Evolutionary conservation across 2,329 filamentous ascomycete genomes (phyloP).

Genomic region (Phoma herbarum): DNA sequence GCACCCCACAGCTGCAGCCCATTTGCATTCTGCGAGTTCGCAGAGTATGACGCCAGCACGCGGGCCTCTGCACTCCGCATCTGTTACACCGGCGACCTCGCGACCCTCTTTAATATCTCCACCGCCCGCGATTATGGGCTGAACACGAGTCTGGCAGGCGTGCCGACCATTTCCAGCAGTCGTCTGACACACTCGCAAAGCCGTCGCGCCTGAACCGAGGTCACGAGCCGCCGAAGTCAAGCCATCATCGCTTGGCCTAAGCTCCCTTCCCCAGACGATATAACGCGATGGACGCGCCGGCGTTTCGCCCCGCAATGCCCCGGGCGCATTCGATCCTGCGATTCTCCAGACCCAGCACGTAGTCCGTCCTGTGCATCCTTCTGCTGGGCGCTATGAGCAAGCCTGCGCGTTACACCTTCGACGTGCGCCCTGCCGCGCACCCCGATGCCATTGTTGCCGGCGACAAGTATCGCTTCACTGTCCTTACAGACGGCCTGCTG

Average conservation of each 20-base stretch:
- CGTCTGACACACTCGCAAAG: slow-evolving; percentile 32
- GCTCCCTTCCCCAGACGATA: slow-evolving; percentile 35
- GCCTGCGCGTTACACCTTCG: slow-evolving; percentile 55
- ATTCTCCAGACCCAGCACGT: slow-evolving; percentile 17
- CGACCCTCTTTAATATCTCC: slow-evolving; percentile 22
- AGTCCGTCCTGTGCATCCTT: slow-evolving; percentile 21
- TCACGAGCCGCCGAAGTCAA: slow-evolving; percentile 38
- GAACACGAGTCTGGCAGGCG: slow-evolving; percentile 22
- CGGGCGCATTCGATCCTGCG: slow-evolving; percentile 20
- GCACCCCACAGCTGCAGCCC: slow-evolving; percentile 17
- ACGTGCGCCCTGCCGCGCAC: slow-evolving; percentile 56
- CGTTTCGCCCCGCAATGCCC: slow-evolving; percentile 32
- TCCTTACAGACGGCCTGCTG: slow-evolving; percentile 65
- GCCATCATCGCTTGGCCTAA: slow-evolving; percentile 35
- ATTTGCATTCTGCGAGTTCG: slow-evolving; percentile 3
- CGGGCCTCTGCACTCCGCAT: slow-evolving; percentile 22
- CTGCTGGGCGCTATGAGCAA: slow-evolving; percentile 35
- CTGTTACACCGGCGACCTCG: slow-evolving; percentile 24
- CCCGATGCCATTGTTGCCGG: slow-evolving; percentile 58
- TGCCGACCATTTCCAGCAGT: slow-evolving; percentile 24
- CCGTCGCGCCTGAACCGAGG: slow-evolving; percentile 30
- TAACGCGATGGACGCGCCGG: slow-evolving; percentile 33
- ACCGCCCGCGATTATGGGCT: slow-evolving; percentile 20
- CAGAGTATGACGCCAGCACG: slow-evolving; percentile 28
- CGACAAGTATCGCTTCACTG: slow-evolving; percentile 66